Conservation (phyloP, 2,329 filamentous ascomycete species). For the Diaporthe sp. region DNA sequence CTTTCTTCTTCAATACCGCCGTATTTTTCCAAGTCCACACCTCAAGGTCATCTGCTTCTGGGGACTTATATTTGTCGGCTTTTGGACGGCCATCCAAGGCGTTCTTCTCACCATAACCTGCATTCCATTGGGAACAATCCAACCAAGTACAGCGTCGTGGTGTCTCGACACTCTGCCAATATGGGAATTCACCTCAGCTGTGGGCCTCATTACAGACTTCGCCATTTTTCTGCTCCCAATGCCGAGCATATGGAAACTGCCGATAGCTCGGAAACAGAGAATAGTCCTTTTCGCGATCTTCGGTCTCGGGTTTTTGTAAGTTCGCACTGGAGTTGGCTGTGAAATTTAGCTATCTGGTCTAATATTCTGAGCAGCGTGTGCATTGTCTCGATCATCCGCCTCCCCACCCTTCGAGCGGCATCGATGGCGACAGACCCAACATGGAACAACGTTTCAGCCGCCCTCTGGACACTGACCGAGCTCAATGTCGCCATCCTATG, state of each 20-base stretch:
- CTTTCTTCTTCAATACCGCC: conserved; percentile 47
- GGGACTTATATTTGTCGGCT: conserved; percentile 40
- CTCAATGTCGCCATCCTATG: conserved; percentile 45
- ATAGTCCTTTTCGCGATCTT: conserved; percentile 43
- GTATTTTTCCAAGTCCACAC: conserved; percentile 41
- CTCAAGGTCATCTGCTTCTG: conserved; percentile 41
- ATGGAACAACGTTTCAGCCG: conserved; percentile 45
- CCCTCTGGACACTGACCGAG: conserved; percentile 46
- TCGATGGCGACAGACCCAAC: conserved; percentile 43
- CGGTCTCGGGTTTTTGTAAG: conserved; percentile 46
- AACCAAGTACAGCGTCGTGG: conserved; percentile 39
- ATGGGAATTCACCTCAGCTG: conserved; percentile 46
- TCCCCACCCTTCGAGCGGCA: conserved; percentile 44
- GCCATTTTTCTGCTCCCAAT: conserved; percentile 44
- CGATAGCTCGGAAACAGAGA: conserved; percentile 42
- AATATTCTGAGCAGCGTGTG: conserved; percentile 40
- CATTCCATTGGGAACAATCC: conserved; percentile 41
- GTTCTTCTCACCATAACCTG: conserved; percentile 42
- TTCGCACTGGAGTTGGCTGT: conserved; percentile 22
- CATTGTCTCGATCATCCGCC: conserved; percentile 46
- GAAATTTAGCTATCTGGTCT: neutral
- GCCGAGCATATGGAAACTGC: conserved; percentile 40
- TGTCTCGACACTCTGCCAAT: conserved; percentile 44
- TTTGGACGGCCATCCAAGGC: conserved; percentile 43
- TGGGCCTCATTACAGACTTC: conserved; percentile 43